Base-by-base conservation (phyloP, 2,329 filamentous ascomycete genomes). In the Dichotomopilus funicola region DNA sequence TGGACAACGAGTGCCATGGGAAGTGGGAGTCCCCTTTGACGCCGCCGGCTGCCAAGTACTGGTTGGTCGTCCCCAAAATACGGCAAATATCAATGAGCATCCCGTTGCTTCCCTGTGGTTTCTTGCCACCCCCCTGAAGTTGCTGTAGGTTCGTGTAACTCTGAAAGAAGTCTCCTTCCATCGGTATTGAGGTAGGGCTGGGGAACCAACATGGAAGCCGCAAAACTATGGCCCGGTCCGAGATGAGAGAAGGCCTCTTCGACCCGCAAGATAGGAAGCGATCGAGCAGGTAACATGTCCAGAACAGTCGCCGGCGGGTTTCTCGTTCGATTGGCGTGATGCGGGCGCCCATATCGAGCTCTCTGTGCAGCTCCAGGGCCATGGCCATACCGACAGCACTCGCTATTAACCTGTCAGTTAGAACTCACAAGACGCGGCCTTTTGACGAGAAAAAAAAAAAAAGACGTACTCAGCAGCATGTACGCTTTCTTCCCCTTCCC, bases 1-100 rank as follows among this genome's bases (percentile, higher is more conserved):
- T 91, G 5, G 90, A 95, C 19, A 91, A 78, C 1, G 88, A 85
- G 67, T 95, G 89, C 90, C 90, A 95, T 8, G 90, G 90, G 61
- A 95, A 95, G 68, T 95, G 89, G 0, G 89, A 91, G 66, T 95
- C 89, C 35, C 89, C 89, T 71, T 92, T 94, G 54, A 94, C 88
- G 37, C 90, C 90, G 6, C 89, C 90, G 1, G 88, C 87, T 7
- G 89, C 88, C 49, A 95, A 78, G 68, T 95, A 95, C 57, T 85
- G 81, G 65, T 91, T 94, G 1, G 89, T 92, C 57, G 86, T 86
- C 37, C 90, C 89, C 6, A 95, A 77, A 46, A 95, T 89, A 37
- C 89, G 85, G 34, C 84, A 85, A 59, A 95, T 91, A 65, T 94
- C 89, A 62, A 95, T 89, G 35, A 95, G 78, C 80, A 95, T 86